Evolutionary conservation across 2,329 filamentous ascomycete species (phyloP), one percentile per base, ranked within the genome.

Genomic region (Penicillium capsulatum): DNA sequence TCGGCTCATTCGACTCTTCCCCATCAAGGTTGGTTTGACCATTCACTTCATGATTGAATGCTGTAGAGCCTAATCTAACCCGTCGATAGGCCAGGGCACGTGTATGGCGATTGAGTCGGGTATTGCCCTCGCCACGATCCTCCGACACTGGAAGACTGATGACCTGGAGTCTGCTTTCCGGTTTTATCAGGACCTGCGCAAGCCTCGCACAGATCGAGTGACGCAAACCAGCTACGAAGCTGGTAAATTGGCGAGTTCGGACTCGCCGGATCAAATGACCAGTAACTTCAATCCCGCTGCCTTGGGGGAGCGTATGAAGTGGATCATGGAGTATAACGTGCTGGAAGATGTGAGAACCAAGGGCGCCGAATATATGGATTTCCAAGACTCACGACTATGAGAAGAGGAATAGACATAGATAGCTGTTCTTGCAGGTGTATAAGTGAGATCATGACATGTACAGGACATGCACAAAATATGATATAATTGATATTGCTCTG

Each of bases 281-380:
- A 34, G 46, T 9, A 51, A 44, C 7, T 61, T 64, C 40, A 57
- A 57, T 20, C 57, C 60, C 0, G 37, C 47, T 8, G 46, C 48
- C 14, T 28, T 63, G 17, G 42, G 34, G 17, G 60, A 63, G 44
- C 53, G 60, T 2, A 64, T 64, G 61, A 58, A 44, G 44, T 65
- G 61, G 59, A 57, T 63, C 26, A 64, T 63, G 61, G 61, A 63
- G 38, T 63, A 59, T 30, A 57, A 63, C 45, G 47, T 65, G 7
- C 38, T 65, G 29, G 57, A 51, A 10, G 58, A 65, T 27, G 40
- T 64, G 37, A 47, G 47, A 31, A 9, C 6, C 24, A 51, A 48
- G 34, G 54, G 55, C 3, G 53, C 46, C 6, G 44, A 42, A 9
- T 36, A 36, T 28, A 32, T 58, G 38, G 43, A 50, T 17, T 53